Evolutionary conservation across 352 stramenopile genomes (phyloP), one percentile per base, ranked within the genome.

Genomic region (Peronospora farinosa): DNA sequence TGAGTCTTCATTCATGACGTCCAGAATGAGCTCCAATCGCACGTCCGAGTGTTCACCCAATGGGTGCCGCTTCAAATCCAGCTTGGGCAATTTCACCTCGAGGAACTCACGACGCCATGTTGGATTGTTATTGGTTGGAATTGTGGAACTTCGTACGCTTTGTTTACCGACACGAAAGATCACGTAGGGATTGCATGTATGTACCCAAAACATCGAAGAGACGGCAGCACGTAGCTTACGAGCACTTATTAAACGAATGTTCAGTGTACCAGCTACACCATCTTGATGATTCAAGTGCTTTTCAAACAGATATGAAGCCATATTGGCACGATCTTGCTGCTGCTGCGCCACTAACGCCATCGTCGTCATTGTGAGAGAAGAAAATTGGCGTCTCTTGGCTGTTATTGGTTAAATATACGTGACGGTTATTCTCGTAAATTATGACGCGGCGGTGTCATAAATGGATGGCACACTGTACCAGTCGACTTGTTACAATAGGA

Each of bases 1-100:
- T 51, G 77, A 86, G 53, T 91, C 77, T 28, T 91, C 79, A 57
- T 88, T 91, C 79, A 91, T 91, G 15, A 72, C 76, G 56, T 91
- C 79, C 15, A 91, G 59, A 15, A 72, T 82, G 23, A 91, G 69
- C 52, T 91, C 79, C 42, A 88, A 46, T 2, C 77, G 71, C 51
- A 86, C 63, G 56, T 88, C 64, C 45, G 79, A 91, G 61, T 91
- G 77, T 25, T 87, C 73, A 9, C 61, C 57, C 23, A 84, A 46
- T 31, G 72, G 72, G 32, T 61, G 50, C 30, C 69, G 73, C 51
- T 85, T 84, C 25, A 70, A 40, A 49, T 86, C 72, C 33, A 88
- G 51, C 47, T 91, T 91, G 3, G 69, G 68, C 40, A 91, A 69
- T 57, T 84, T 86, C 46, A 91, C 81, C 40, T 86, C 72, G 33